These are phyloP conservation scores for Fraxinus baroniana DNA, from an alignment of 305 asterid species.

Conservation along the genomic window DNA sequence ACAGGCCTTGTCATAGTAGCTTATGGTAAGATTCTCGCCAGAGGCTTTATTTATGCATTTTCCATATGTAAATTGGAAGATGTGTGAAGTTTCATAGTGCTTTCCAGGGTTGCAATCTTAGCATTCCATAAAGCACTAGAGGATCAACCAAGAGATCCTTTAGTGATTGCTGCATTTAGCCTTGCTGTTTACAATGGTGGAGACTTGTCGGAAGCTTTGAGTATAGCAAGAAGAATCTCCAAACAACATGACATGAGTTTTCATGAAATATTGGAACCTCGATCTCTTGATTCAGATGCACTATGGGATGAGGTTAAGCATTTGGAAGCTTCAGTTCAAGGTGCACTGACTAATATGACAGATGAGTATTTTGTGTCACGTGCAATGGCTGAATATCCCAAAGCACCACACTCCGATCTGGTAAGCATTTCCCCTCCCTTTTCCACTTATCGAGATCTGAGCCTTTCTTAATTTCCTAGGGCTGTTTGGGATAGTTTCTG, in stretches of 20 bases:
- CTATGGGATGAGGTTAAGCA: slow-evolving; percentile 44
- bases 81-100: slow-evolving; percentile 9
- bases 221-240: slow-evolving; percentile 53
- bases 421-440: slow-evolving; percentile 41
- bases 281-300: slow-evolving; percentile 33
- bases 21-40: slow-evolving; percentile 58
- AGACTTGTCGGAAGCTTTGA: slow-evolving; percentile 67
- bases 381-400: slow-evolving; percentile 81
- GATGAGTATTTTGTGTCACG: slow-evolving; percentile 65
- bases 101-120: slow-evolving; percentile 74
- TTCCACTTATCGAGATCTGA: slow-evolving; percentile 11
- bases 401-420: slow-evolving; percentile 76
- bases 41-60: background rate
- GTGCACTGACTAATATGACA: slow-evolving; percentile 55
- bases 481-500: background rate
- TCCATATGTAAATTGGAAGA: slow-evolving; percentile 12
- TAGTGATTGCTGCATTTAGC: slow-evolving; percentile 69
- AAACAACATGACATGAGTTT: slow-evolving; percentile 51
- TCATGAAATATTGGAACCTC: slow-evolving; percentile 55
- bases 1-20: slow-evolving; percentile 83
- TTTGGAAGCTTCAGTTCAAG: slow-evolving; percentile 59
- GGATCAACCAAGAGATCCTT: slow-evolving; percentile 67
- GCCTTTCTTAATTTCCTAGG: background rate
- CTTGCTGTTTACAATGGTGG: slow-evolving; percentile 88
- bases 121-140: slow-evolving; percentile 81